Conservation (phyloP, 768 basidiomycete genomes). For the Cytidiella melzeri region DNA sequence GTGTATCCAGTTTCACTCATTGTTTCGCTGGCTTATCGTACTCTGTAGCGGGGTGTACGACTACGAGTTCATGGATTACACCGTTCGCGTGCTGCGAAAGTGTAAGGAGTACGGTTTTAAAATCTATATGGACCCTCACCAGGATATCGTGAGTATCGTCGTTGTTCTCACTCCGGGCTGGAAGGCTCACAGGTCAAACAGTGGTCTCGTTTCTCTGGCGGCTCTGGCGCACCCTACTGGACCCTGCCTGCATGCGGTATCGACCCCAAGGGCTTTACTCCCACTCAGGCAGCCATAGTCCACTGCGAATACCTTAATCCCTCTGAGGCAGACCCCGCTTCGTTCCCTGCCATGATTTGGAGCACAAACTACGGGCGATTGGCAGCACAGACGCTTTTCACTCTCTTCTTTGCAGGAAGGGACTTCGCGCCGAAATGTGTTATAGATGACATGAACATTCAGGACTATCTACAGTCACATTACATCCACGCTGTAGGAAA, state of each 20-base stretch:
- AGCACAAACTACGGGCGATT: constrained; percentile 92
- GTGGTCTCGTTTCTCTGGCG: constrained; percentile 96
- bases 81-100: constrained; percentile 77
- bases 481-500: constrained; percentile 70
- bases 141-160: constrained; percentile 81
- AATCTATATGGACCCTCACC: constrained; percentile 93
- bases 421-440: constrained; percentile 87
- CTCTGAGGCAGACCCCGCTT: constrained; percentile 55
- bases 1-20: constrained; percentile 29
- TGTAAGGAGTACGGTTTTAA: constrained; percentile 90
- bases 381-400: constrained; percentile 83
- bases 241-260: constrained; percentile 87
- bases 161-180: too few species aligned
- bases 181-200: constrained; percentile 27
- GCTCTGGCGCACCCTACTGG: constrained; percentile 95
- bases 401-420: constrained; percentile 89
- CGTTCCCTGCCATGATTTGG: constrained; percentile 94
- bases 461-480: constrained; percentile 78
- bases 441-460: constrained; percentile 88
- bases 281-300: constrained; percentile 79
- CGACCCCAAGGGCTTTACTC: constrained; percentile 76
- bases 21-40: neutral
- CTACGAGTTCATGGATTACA: constrained; percentile 88
- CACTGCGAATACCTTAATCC: constrained; percentile 83
- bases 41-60: constrained; percentile 77